Base-by-base conservation (phyloP, 208 protist genomes). In the Leishmania tropica region DNA sequence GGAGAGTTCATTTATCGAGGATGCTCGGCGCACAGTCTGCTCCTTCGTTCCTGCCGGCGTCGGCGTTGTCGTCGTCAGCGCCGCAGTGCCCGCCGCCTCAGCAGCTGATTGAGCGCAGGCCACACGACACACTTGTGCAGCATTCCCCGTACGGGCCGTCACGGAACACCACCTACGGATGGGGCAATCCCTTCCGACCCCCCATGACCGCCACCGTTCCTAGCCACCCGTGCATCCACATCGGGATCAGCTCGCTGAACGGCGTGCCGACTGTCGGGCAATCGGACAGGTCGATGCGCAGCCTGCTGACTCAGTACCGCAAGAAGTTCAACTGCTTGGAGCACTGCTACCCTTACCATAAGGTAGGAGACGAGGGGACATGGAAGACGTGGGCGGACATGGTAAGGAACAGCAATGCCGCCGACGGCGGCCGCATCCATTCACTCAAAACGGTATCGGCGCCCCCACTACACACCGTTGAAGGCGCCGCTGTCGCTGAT, bases 341-440 rank as follows among this genome's bases (percentile, higher is more conserved):
- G 82, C 93, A 96, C 85, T 96, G 93, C 83, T 94, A 96, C 80
- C 87, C 91, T 19, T 96, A 88, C 73, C 91, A 96, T 82, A 87
- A 85, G 54, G 83, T 93, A 2, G 81, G 81, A 31, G 89, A 94
- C 51, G 75, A 80, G 40, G 68, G 65, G 0, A 85, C 85, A 71
- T 96, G 93, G 91, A 78, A n/a, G 28, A 79, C 60, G 54, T 96
- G 93, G 91, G 80, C 75, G 37, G 84, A 88, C 40, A 89, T 94
- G 85, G 83, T 87, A 81, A 42, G 60, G 60, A 71, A 85, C 76
- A 86, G 74, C 83, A 78, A 80, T 72, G 37, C 48, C 73, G 31
- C 31, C 67, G 13, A 31, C 67, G n/a, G 40, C 31, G 54, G 45
- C 19, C 35, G 21, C 62, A 24, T 8, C 56, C 40, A 72, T 56